Base-by-base conservation (phyloP, 257 asterid genomes). In the Solanum lignicaule region DNA sequence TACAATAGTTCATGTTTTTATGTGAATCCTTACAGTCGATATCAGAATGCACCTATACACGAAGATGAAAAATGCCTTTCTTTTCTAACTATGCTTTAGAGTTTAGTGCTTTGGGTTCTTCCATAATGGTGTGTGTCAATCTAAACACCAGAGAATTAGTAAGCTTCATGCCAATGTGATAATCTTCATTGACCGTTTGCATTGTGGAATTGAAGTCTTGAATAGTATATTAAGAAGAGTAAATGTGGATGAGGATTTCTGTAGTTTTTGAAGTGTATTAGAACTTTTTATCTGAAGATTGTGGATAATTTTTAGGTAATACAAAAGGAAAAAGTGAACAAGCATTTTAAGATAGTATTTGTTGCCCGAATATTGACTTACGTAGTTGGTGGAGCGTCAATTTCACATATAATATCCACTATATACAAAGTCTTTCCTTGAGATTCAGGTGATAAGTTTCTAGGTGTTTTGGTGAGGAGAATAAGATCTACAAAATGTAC, bases 131-230 rank as follows among this genome's bases (percentile, higher is more conserved):
- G 32, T 89, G 87, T 86, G 90, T 71, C 82, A 62, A 84, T 90
- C 87, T 85, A 88, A 87, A 72, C 91, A 88, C 89, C 91, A 65
- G 83, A 88, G 73, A 76, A 60, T 46, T 81, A 27, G 39, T 81
- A 29, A 46, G 20, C 62, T 41, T 25, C 23, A 46, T 41, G 62
- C 62, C 62, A 15, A 14, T 41, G 62, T 78, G 36, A 78, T 78
- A 55, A n/a, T 15, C 65, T 69, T 14, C 2, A 29, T 8, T 72
- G 79, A 73, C 46, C 81, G 5, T 73, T 73, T 33, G 27, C 81
- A 33, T 72, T 73, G 46, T 73, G 81, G 46, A 33, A 73, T 73
- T 71, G 16, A 33, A 33, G 41, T 20, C 41, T 69, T 69, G 38
- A 69, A 72, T 36, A 35, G n/a, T 71, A 32, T 71, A 71, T 27